These are phyloP conservation scores for Niebla homalea DNA, from an alignment of 495 filamentous ascomycete species.

Conservation along the genomic window DNA sequence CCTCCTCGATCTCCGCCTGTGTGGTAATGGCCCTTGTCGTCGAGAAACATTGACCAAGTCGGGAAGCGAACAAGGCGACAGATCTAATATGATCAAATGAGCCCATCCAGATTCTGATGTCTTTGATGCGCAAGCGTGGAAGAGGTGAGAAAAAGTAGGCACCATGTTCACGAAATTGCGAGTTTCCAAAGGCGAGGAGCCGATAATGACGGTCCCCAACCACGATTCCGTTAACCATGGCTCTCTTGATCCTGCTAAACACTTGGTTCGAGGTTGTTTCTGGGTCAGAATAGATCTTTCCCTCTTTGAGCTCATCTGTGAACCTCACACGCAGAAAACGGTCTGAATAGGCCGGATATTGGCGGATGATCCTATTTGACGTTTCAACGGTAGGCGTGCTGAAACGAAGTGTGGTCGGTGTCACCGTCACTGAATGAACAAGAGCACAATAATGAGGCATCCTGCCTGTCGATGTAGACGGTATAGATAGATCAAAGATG, in stretches of 20 bases:
- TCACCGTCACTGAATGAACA: conserved; percentile 62
- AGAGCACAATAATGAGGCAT: conserved; percentile 62
- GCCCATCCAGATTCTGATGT: conserved; percentile 89
- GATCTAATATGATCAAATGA: conserved; percentile 62
- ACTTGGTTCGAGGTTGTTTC: conserved; percentile 52
- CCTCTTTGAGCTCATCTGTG: conserved; percentile 52
- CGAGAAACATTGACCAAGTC: conserved; percentile 90
- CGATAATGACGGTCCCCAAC: conserved; percentile 73
- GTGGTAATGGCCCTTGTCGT: conserved; percentile 62
- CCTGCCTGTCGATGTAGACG: conserved; percentile 19
- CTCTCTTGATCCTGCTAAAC: conserved; percentile 57
- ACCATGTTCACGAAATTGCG: conserved; percentile 83
- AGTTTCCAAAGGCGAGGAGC: conserved; percentile 92
- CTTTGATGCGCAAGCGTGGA: conserved; percentile 44
- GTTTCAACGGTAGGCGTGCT: conserved; percentile 67
- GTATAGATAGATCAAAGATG: conserved; percentile 45
- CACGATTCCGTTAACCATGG: conserved; percentile 62
- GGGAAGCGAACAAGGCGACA: conserved; percentile 73
- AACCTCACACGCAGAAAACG: conserved; percentile 88
- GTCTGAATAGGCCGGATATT: conserved; percentile 53
- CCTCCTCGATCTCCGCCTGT: conserved; percentile 26
- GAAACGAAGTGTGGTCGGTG: conserved; percentile 70
- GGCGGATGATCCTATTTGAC: conserved; percentile 74
- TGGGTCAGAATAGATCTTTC: conserved; percentile 42
- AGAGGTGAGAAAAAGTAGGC: conserved; percentile 76